Percentiles rank a stretch among this genome's conserved stretches.
Conservation (phyloP, 306 rosid genomes). For the Myrica gale region DNA sequence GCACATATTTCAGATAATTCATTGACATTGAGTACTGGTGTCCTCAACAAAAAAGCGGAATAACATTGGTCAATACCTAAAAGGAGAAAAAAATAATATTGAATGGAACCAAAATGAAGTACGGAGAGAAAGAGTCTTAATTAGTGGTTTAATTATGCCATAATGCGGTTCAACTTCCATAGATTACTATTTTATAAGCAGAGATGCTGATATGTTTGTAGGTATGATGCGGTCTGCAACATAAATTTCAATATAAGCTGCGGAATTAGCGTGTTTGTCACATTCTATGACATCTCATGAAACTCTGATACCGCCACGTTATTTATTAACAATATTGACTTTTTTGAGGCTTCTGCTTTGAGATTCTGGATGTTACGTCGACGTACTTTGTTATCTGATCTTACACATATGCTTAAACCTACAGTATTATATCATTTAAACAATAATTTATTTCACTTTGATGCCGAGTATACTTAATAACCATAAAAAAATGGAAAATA, state of each 20-base stretch:
- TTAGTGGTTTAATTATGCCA: slow-evolving; percentile 28
- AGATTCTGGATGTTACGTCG: no score
- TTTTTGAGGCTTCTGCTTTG: no score
- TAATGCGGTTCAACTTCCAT: slow-evolving; percentile 30
- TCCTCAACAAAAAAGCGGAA: slow-evolving; percentile 26
- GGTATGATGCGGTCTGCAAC: slow-evolving; percentile 16
- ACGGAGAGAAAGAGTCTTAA: slow-evolving; percentile 33
- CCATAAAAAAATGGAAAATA: no score
- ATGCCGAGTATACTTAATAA: no score
- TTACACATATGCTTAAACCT: no score
- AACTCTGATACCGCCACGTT: no score
- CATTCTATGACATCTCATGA: no score
- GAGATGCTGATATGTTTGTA: slow-evolving; percentile 18
- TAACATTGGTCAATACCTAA: slow-evolving; percentile 77
- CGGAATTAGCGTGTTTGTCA: slow-evolving; percentile 9
- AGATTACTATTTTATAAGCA: slow-evolving; percentile 25
- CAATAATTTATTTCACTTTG: no score
- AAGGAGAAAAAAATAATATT: slow-evolving; percentile 41
- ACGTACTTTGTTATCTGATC: no score
- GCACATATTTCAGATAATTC: slow-evolving; percentile 38
- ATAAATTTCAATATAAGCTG: slow-evolving; percentile 25
- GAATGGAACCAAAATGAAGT: slow-evolving; percentile 29
- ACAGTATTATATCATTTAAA: no score
- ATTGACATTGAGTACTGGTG: slow-evolving; percentile 44
- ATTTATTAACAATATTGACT: no score